Evolutionary conservation across 2,329 filamentous ascomycete species (phyloP).

Genomic region (Fusarium sp.): DNA sequence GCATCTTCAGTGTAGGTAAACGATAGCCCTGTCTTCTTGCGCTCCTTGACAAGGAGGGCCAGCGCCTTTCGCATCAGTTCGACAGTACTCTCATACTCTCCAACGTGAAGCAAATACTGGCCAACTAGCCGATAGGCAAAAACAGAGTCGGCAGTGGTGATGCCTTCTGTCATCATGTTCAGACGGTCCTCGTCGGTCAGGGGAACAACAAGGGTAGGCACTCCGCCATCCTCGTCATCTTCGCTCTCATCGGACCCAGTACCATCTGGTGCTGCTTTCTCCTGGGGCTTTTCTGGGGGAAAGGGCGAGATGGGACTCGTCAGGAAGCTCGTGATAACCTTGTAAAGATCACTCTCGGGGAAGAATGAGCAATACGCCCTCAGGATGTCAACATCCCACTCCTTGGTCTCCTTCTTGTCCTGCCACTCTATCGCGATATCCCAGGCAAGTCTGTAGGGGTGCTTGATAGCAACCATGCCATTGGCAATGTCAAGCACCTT

Average conservation of each 20-base stretch:
- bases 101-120: conserved; percentile 84
- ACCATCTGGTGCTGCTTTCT: conserved; percentile 37
- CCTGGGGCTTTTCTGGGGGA: conserved; percentile 56
- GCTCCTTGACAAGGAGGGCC: conserved; percentile 69
- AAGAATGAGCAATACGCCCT: conserved; percentile 87
- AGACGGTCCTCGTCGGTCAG: conserved; percentile 83
- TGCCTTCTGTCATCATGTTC: conserved; percentile 82
- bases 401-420: conserved; percentile 78
- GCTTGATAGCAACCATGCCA: conserved; percentile 96
- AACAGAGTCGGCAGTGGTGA: conserved; percentile 75
- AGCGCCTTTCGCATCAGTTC: conserved; percentile 83
- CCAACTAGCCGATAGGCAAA: conserved; percentile 86
- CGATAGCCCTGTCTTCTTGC: conserved; percentile 73
- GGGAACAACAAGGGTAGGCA: conserved; percentile 65
- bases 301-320: conserved; percentile 88
- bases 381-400: conserved; percentile 83
- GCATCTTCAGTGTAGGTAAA: conserved; percentile 80
- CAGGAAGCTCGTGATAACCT: conserved; percentile 84
- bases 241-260: conserved; percentile 66
- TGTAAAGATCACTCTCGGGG: conserved; percentile 83
- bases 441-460: conserved; percentile 92
- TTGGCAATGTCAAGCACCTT: conserved; percentile 82
- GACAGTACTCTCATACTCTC: conserved; percentile 85
- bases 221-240: conserved; percentile 69
- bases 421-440: conserved; percentile 90